These are phyloP conservation scores for Psilocybe mexicana DNA, from an alignment of 1,284 basidiomycete genomes.

Conservation along the genomic window DNA sequence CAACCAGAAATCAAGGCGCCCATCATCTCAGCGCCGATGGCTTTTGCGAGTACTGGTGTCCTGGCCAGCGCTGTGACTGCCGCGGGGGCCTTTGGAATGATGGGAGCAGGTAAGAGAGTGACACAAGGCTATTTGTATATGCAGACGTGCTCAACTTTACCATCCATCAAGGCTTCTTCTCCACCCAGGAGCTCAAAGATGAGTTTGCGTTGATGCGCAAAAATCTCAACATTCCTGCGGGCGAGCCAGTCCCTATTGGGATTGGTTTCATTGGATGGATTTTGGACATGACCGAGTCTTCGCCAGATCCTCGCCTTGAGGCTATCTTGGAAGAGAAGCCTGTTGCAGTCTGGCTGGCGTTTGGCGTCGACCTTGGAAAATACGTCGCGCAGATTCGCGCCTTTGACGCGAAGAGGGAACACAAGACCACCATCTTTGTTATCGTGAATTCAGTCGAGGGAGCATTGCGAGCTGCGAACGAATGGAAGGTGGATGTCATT, in stretches of 20 bases:
- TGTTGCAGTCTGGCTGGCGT: constrained; percentile 33
- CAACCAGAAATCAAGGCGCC: constrained; percentile 24
- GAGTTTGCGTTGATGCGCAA: not conserved
- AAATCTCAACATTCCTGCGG: not conserved
- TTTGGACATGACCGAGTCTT: not conserved
- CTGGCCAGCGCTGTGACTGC: constrained; percentile 26
- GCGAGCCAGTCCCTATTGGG: constrained; percentile 1
- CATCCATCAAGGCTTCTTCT: not conserved
- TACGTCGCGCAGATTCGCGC: constrained; percentile 30
- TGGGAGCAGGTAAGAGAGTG: constrained; percentile 26
- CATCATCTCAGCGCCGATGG: constrained; percentile 34
- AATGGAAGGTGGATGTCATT: constrained; percentile 38
- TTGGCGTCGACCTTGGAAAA: constrained; percentile 33
- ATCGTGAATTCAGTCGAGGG: constrained; percentile 36
- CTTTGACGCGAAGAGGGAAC: constrained; percentile 26
- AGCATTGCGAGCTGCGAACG: constrained; percentile 29
- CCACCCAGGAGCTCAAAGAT: not conserved
- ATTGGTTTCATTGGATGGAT: constrained; percentile 8
- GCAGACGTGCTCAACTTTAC: not conserved
- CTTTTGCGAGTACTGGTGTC: constrained; percentile 21
- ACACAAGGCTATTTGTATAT: not conserved
- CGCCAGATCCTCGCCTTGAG: constrained; percentile 27
- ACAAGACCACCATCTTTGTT: constrained; percentile 36
- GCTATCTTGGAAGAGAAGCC: constrained; percentile 30
- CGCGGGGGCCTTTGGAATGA: constrained; percentile 29